Conservation (phyloP, 495 filamentous ascomycete genomes). For the Trichoderma orchidacearum region DNA sequence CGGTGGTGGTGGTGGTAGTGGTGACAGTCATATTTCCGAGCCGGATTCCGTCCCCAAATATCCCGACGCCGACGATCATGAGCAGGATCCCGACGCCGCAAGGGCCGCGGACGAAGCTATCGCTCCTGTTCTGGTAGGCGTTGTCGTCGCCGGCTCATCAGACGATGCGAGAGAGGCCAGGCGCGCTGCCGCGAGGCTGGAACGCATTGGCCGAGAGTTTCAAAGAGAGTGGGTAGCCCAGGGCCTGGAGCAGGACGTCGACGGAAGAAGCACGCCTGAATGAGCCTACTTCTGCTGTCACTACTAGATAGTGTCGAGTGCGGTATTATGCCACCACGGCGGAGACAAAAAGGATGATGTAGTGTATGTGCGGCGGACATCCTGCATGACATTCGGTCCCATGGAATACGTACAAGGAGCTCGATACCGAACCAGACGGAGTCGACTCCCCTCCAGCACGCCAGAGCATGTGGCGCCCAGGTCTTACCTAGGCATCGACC, state of each 20-base stretch:
- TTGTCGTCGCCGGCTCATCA: slow-evolving; percentile 14
- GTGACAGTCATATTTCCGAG: no score
- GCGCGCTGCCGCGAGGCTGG: slow-evolving; percentile 17
- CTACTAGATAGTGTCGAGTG: no score
- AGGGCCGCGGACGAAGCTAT: background rate
- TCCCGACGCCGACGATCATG: background rate
- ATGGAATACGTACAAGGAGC: background rate
- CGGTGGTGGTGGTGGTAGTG: background rate
- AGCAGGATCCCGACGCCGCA: background rate
- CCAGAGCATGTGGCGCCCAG: no score
- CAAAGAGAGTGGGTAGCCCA: slow-evolving; percentile 12
- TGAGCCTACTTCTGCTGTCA: no score
- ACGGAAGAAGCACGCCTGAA: background rate
- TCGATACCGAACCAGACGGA: background rate
- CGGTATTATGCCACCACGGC: no score
- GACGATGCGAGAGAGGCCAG: slow-evolving; percentile 17
- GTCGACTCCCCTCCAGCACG: background rate
- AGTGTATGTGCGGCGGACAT: background rate
- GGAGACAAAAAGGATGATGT: background rate
- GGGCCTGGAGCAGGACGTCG: background rate
- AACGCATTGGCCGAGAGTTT: slow-evolving; percentile 21
- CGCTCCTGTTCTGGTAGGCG: slow-evolving; percentile 16
- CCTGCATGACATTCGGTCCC: background rate
- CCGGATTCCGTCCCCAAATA: background rate
- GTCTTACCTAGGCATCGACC: no score